Evolutionary conservation across 768 basidiomycete species (phyloP), one percentile per base, ranked within the genome.

Genomic region (Auricularia heimuer): DNA sequence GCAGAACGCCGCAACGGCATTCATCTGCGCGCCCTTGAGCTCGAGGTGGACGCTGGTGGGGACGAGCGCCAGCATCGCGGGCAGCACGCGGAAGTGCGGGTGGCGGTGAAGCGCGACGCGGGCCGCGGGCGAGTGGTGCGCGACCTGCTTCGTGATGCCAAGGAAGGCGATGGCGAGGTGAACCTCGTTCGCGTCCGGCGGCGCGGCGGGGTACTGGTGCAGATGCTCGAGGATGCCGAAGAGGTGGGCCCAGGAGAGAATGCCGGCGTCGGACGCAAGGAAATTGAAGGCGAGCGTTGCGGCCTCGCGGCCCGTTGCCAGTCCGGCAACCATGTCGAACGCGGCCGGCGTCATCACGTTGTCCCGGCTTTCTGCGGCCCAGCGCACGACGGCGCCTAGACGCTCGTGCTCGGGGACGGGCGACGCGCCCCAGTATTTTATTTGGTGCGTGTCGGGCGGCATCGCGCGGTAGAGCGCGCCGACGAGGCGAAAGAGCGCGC

Each of bases 271-370:
- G 4, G 34, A 67, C 16, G 86, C 88, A 73, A 97, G 82, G 74
- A 95, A 94, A 73, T 94, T 94, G 77, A 92, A 92, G 0, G 91
- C 88, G 11, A 91, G 79, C 70, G 92, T 89, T 68, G 91, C 92
- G 70, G 90, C 91, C 69, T 88, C 87, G 65, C 88, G 87, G 0
- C 94, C 94, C 63, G 89, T 88, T 2, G 92, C 83, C 34, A 95
- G 79, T 24, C 94, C 92, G 7, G 83, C 80, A 35, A 97, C 77
- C 94, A 95, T 95, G 69, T 95, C 90, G 72, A 92, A 94, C 62
- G 94, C 75, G 0, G 91, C 90, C 29, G 85, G 86, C 51, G 87
- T 80, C 85, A 92, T 87, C 1, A 83, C 83, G 4, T 82, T 71
- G 66, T 92, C 90, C 66, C 87, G 83, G 3, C 83, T 79, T 64